Percentiles rank a stretch among this genome's conserved stretches.
Evolutionary conservation across 208 protist species (phyloP).

Genomic region (Polymyxa betae): DNA sequence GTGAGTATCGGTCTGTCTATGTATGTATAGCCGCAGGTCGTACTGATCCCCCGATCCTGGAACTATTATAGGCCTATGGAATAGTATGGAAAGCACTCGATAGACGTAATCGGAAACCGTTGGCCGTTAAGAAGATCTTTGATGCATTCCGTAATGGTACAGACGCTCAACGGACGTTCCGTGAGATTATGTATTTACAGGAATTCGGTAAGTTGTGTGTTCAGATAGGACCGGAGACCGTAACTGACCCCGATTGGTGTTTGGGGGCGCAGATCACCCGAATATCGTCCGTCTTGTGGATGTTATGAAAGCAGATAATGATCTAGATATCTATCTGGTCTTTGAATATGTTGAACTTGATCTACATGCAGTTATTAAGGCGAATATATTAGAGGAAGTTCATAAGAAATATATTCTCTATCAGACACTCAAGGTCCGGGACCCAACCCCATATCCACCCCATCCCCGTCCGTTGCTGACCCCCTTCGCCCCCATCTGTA

Average conservation of each 20-base stretch:
- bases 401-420: conserved; percentile 79
- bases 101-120: conserved; percentile 63
- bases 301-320: conserved; percentile 79
- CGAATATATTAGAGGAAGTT: conserved; percentile 77
- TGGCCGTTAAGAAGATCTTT: conserved; percentile 82
- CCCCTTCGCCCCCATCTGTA: conserved; percentile 60
- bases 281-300: conserved; percentile 77
- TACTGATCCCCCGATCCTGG: not conserved
- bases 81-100: conserved; percentile 74
- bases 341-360: conserved; percentile 81
- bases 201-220: conserved; percentile 36
- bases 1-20: not conserved
- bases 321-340: conserved; percentile 78
- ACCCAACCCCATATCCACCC: conserved; percentile 70
- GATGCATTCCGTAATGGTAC: conserved; percentile 78
- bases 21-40: not conserved
- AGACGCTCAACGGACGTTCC: conserved; percentile 79
- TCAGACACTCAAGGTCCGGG: conserved; percentile 70
- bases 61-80: conserved; percentile 65
- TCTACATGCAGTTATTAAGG: conserved; percentile 77
- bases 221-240: not conserved
- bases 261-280: conserved; percentile 65
- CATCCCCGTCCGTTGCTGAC: conserved; percentile 63
- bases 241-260: not conserved
- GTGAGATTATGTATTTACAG: conserved; percentile 79